These are phyloP conservation scores for Yamadazyma sp. DNA, from an alignment of 1,139 yeast species.

Conservation along the genomic window DNA sequence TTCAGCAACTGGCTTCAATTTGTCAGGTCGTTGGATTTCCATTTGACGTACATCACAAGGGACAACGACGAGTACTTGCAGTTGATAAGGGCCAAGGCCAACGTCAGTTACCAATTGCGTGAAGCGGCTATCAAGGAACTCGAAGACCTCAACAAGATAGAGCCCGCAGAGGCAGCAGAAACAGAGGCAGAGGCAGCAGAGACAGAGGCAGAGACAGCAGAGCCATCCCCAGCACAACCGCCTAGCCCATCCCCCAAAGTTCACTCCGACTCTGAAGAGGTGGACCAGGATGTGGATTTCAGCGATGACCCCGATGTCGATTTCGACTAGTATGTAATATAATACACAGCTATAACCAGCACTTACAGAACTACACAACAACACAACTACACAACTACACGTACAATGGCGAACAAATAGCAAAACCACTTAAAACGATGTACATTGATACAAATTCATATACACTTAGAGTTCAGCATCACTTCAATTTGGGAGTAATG, in stretches of 20 bases:
- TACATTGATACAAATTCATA: conserved; percentile 2
- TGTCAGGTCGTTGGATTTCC: conserved; percentile 57
- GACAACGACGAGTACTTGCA: conserved; percentile 75
- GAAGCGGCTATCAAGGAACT: conserved; percentile 35
- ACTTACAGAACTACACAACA: no score
- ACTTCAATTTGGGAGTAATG: conserved; percentile 9
- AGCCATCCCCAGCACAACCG: no score
- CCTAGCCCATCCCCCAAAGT: not conserved
- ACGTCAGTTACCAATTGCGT: conserved; percentile 73
- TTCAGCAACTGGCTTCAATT: conserved; percentile 51
- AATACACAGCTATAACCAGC: not conserved
- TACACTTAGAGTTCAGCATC: not conserved
- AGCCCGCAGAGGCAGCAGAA: no score
- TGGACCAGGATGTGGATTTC: conserved; percentile 7
- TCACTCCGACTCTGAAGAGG: conserved; percentile 2
- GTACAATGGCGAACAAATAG: no score
- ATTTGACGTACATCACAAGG: conserved; percentile 56
- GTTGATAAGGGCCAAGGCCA: conserved; percentile 77
- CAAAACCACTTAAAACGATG: not conserved
- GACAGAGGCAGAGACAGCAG: not conserved
- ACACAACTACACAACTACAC: no score
- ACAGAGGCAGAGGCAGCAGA: not conserved
- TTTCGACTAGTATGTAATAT: conserved; percentile 7
- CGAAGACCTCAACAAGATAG: not conserved
- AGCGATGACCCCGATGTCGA: conserved; percentile 14